A percentile compares a stretch with the other conserved stretches of the same genome.
Evolutionary conservation across 2,329 filamentous ascomycete genomes (phyloP).

Genomic region (Juglanconis sp.): DNA sequence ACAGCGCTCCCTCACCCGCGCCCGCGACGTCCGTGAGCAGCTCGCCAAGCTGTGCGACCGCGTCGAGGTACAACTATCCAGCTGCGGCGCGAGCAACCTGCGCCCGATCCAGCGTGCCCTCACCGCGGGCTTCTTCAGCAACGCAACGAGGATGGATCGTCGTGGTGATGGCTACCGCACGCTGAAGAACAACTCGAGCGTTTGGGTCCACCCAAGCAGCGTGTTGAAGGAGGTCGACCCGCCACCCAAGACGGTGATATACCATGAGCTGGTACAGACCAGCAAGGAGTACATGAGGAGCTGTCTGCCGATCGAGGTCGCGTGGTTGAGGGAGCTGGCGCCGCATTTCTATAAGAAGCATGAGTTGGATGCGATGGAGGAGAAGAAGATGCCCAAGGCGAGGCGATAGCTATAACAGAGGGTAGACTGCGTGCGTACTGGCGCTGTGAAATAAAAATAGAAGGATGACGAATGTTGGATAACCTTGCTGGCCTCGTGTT

Average conservation of each 20-base stretch:
- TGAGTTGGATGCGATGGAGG: conserved; percentile 79
- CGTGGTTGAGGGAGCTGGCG: conserved; percentile 85
- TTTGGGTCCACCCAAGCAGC: conserved; percentile 87
- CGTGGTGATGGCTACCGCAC: conserved; percentile 87
- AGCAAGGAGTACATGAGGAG: conserved; percentile 91
- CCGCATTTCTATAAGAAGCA: conserved; percentile 94
- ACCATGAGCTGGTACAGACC: conserved; percentile 78
- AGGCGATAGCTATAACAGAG: conserved; percentile 18
- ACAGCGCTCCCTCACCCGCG: conserved; percentile 82
- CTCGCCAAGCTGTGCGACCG: conserved; percentile 88
- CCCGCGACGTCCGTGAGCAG: conserved; percentile 89
- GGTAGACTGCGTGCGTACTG: neutral
- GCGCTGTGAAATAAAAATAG: neutral
- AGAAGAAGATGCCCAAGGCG: conserved; percentile 58
- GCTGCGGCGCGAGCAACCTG: conserved; percentile 67
- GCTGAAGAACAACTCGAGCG: conserved; percentile 83
- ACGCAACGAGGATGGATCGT: conserved; percentile 78
- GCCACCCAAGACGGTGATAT: conserved; percentile 76
- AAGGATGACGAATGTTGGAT: neutral
- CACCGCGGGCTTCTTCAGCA: conserved; percentile 90
- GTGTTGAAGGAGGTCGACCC: conserved; percentile 78
- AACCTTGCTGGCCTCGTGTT: neutral
- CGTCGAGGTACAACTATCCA: conserved; percentile 75
- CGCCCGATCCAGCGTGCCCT: conserved; percentile 82
- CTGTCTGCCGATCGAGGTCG: conserved; percentile 77